Base-by-base conservation (phyloP, 371 early-diverging fungal species). In the Mortierella sp. region DNA sequence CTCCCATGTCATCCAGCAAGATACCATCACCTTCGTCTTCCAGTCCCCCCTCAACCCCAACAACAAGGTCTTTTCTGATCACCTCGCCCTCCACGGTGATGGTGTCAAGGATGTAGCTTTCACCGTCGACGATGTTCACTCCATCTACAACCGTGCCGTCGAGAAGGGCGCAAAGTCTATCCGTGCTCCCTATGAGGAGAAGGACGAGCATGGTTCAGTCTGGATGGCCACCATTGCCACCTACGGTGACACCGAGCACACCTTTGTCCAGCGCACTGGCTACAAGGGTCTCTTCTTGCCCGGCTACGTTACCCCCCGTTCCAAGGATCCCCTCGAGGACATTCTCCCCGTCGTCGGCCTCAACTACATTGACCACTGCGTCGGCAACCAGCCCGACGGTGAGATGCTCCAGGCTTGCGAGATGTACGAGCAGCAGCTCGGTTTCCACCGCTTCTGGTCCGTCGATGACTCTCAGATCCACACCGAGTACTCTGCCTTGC, bases 381-480 rank as follows among this genome's bases (percentile, higher is more conserved):
- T 98, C 62, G 96, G 95, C 26, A 98, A 98, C 90, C 97, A 97
- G 85, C 95, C 97, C 67, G 97, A 97, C 83, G 86, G 89, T 85
- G 90, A 93, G 88, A 97, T 98, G 97, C 87, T 91, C 57, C 83
- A 92, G 64, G 93, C 94, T 60, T 94, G 95, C 84, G 94, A 96
- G 68, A 84, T 90, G 77, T 95, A 95, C 75, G 97, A 97, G 86
- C 87, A 91, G 71, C 88, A 91, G 70, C 91, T 98, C 35, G 97
- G 95, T 70, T 98, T 98, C 91, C 97, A 97, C 86, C 93, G 98
- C 55, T 98, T 98, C 94, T 98, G 98, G 98, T 96, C 96, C 37
- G 97, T 98, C 57, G 99, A 98, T 86, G 99, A 98, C 87, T 93
- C 90, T 72, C 96, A 97, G 86, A 96, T 98, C 64, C 94, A 95